Conservation (phyloP, 164 flowering plant genomes). For the Piper betle region DNA sequence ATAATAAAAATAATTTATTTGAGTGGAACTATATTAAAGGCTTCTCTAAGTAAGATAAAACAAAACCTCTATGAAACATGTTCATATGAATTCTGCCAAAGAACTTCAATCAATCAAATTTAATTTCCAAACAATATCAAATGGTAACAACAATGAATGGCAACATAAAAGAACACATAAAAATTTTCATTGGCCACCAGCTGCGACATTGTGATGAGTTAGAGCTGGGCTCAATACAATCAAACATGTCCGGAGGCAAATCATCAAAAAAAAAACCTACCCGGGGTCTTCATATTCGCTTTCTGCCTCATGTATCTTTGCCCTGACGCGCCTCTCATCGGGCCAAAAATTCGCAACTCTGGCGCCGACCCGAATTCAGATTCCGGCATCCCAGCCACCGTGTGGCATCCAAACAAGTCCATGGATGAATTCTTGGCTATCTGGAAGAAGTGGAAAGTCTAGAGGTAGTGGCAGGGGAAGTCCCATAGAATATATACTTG, state of each 20-base stretch:
- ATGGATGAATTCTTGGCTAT: conserved; percentile 23
- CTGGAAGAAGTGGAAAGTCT: conserved; percentile 17
- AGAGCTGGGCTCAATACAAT: conserved; percentile 22
- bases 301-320: conserved; percentile 3
- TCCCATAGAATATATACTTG: conserved; percentile 11
- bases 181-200: neutral
- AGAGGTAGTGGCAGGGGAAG: conserved; percentile 14
- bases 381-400: neutral
- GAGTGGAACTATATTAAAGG: too few relatives aligned
- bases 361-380: neutral
- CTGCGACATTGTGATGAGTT: conserved; percentile 12
- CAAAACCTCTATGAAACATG: neutral
- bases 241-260: conserved; percentile 44
- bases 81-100: neutral
- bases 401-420: conserved; percentile 15
- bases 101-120: neutral
- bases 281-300: conserved; percentile 21
- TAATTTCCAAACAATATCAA: too few relatives aligned
- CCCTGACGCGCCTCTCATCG: neutral
- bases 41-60: too few relatives aligned
- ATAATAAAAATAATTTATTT: too few relatives aligned
- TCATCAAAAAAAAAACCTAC: conserved; percentile 63
- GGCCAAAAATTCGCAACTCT: neutral
- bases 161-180: too few relatives aligned
- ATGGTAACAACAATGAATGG: neutral